phyloP scores from a whole-genome alignment of 768 basidiomycete species.

The Pholiota molesta region DNA sequence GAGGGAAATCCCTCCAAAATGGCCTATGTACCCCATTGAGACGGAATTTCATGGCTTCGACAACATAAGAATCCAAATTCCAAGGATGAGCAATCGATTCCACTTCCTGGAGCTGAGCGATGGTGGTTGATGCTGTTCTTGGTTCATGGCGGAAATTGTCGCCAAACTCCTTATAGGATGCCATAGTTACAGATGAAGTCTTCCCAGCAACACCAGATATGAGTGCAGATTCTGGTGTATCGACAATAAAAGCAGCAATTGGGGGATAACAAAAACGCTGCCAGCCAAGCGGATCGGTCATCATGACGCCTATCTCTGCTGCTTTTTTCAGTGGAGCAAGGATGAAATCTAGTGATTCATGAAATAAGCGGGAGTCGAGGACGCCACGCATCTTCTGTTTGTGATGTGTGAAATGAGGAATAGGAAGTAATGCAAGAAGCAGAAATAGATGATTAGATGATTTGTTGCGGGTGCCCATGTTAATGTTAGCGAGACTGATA shows the following conservation, averaged over 20 bases:
- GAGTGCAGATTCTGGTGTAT: constrained; percentile 31
- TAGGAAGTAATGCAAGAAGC: constrained; percentile 31
- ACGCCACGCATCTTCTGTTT: constrained; percentile 20
- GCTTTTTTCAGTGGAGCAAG: constrained; percentile 30
- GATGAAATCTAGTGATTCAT: constrained; percentile 30
- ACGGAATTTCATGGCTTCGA: constrained; percentile 21
- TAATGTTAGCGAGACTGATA: constrained; percentile 33
- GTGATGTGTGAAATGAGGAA: constrained; percentile 28
- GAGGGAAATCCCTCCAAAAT: constrained; percentile 40
- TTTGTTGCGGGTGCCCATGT: constrained; percentile 28
- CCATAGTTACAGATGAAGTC: constrained; percentile 32
- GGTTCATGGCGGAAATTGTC: constrained; percentile 27
- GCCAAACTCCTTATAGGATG: constrained; percentile 28
- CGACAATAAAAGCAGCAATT: constrained; percentile 29
- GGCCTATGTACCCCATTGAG: constrained; percentile 36
- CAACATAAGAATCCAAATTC: neutral
- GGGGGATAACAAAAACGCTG: constrained; percentile 27
- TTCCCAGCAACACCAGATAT: constrained; percentile 27
- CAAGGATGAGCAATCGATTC: neutral
- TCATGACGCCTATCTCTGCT: constrained; percentile 24
- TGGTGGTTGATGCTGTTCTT: neutral
- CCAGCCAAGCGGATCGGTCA: constrained; percentile 29
- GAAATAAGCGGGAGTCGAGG: constrained; percentile 20
- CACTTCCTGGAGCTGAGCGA: neutral
- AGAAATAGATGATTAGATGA: constrained; percentile 30